Evolutionary conservation across 2,329 filamentous ascomycete species (phyloP).

Genomic region (Phyllosticta capitalensis): DNA sequence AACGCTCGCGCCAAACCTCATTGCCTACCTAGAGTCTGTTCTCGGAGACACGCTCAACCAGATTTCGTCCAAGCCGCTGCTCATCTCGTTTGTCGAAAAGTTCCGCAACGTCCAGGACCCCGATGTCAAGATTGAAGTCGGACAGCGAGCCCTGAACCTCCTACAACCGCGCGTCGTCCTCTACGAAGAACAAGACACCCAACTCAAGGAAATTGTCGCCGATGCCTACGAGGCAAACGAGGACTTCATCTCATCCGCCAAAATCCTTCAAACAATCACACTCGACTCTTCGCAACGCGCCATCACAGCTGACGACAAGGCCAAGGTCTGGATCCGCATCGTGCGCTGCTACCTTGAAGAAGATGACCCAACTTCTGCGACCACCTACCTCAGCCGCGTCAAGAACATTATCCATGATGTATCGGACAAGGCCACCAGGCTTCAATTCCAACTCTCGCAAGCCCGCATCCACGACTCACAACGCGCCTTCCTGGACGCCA

Average conservation of each 20-base stretch:
- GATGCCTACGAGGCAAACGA: conserved; percentile 74
- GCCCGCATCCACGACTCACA: conserved; percentile 89
- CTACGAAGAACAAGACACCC: conserved; percentile 76
- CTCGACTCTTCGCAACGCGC: conserved; percentile 82
- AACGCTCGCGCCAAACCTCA: conserved; percentile 51
- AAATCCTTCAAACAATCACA: conserved; percentile 70
- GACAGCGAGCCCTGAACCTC: conserved; percentile 59
- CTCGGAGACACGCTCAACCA: conserved; percentile 63
- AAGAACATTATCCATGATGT: conserved; percentile 85
- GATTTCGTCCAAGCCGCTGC: conserved; percentile 62
- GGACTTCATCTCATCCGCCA: conserved; percentile 70
- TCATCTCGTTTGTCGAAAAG: conserved; percentile 54
- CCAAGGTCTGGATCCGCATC: conserved; percentile 83
- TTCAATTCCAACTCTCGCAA: conserved; percentile 85
- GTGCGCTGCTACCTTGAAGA: conserved; percentile 90
- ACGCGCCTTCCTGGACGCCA: conserved; percentile 79
- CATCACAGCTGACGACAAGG: conserved; percentile 72
- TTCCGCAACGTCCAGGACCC: conserved; percentile 53
- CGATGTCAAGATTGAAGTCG: conserved; percentile 65
- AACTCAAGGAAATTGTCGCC: conserved; percentile 71
- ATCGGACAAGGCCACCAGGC: conserved; percentile 59
- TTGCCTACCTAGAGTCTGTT: conserved; percentile 57
- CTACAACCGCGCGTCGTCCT: conserved; percentile 60
- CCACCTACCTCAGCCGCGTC: conserved; percentile 84
- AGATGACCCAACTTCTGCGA: conserved; percentile 77